phyloP scores from a whole-genome alignment of 2,329 filamentous ascomycete genomes.

The Amesomyces nigricolor region DNA sequence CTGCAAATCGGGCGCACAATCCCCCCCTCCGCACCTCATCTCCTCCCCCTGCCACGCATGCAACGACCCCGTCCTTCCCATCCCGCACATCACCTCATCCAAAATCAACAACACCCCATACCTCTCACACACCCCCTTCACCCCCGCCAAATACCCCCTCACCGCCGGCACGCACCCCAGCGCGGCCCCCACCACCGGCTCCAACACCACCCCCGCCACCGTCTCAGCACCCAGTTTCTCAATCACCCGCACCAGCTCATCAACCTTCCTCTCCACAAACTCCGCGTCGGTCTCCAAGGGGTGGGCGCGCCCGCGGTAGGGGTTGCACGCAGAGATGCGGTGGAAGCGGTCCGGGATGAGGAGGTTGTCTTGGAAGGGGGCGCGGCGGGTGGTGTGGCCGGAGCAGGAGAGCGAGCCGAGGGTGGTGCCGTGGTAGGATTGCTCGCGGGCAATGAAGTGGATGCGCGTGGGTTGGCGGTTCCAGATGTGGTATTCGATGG shows the following conservation, averaged over 20 bases:
- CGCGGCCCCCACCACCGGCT: slow-evolving; percentile 63
- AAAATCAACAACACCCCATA: slow-evolving; percentile 71
- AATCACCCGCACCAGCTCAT: slow-evolving; percentile 60
- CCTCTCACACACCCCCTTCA: slow-evolving; percentile 62
- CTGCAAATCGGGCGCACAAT: slow-evolving; percentile 56
- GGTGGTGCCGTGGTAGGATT: slow-evolving; percentile 67
- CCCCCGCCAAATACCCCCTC: slow-evolving; percentile 62
- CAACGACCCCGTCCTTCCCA: slow-evolving; percentile 52
- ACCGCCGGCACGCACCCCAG: slow-evolving; percentile 64
- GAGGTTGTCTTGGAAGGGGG: slow-evolving; percentile 49
- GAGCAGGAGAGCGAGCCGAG: slow-evolving; percentile 56
- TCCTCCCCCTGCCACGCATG: slow-evolving; percentile 57
- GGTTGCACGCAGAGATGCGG: slow-evolving; percentile 57
- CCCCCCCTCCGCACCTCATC: slow-evolving; percentile 32
- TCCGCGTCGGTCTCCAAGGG: slow-evolving; percentile 43
- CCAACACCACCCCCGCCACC: slow-evolving; percentile 61
- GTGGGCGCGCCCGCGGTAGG: slow-evolving; percentile 51
- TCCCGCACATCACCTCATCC: slow-evolving; percentile 72
- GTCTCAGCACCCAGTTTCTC: slow-evolving; percentile 53
- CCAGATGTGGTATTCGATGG: slow-evolving; percentile 61
- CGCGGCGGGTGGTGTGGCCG: slow-evolving; percentile 54
- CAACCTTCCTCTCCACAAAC: slow-evolving; percentile 53
- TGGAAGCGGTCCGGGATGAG: slow-evolving; percentile 42
- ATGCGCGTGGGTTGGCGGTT: slow-evolving; percentile 45
- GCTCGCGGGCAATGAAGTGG: slow-evolving; percentile 58